Base-by-base conservation (phyloP, 305 asterid species). In the Fraxinus albicans region DNA sequence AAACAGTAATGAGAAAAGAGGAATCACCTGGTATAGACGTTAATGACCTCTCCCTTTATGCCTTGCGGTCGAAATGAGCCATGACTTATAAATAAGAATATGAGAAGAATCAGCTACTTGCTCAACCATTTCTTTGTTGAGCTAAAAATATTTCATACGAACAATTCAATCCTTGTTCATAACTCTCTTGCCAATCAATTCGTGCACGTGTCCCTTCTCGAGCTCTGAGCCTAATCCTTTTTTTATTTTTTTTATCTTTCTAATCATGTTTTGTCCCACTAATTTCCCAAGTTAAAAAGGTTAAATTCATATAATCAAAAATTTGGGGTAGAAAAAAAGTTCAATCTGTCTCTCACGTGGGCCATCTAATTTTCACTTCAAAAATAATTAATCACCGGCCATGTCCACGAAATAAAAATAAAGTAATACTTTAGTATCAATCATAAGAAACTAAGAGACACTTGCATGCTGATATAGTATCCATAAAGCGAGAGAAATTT, bases 311-410 rank as follows among this genome's bases (percentile, higher is more conserved):
- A 25, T 67, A 27, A 67, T 67, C 73, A 67, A 9, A 27, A 67
- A 9, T 27, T 27, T 67, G n/a, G n/a, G 73, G 60, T 0, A 0
- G 2, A 8, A 38, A 77, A 7, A 40, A 8, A 6, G 9, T 55
- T 55, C 33, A 12, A 78, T 33, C 55, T n/a, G 73, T 55, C 53
- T 23, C 53, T 78, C 81, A 78, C 50, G 81, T 78, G 81, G 53
- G 34, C 5, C 55, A 13, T 58, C 21, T 10, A 15, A 19, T 35
- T 78, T 58, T 53, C 40, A 31, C 73, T 42, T 31, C 31, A 17
- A 53, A 13, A 1, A 9, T 53, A 35, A 58, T 35, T 70, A 78
- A 78, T 34, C 55, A 58, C 58, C 34, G 73, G 19, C 81, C 27
- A 13, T 75, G 40, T 17, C 27, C 7, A 25, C 27, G 35, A 10